Conservation (phyloP, 345 rosid genomes). For the Sonneratia alba region DNA sequence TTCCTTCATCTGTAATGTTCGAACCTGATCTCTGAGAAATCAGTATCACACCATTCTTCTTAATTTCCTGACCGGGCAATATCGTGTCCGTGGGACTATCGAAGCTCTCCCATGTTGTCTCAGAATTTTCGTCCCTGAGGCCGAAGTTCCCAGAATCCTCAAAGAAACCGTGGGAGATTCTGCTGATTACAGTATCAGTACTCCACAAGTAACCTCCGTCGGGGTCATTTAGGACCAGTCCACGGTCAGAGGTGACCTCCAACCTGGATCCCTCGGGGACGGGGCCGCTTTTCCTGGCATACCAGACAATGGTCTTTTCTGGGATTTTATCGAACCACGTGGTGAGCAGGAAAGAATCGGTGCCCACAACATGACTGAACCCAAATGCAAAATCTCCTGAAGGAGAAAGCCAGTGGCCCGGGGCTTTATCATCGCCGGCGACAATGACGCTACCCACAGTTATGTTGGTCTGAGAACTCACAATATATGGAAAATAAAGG, state of each 20-base stretch:
- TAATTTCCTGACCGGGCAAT: slow-evolving; percentile 16
- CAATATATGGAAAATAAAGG: slow-evolving; percentile 6
- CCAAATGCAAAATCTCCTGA: slow-evolving; percentile 25
- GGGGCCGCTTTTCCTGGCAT: not conserved
- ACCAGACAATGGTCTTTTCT: slow-evolving; percentile 17
- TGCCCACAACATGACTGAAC: slow-evolving; percentile 6
- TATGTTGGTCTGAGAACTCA: slow-evolving; percentile 6
- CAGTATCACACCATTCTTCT: not conserved
- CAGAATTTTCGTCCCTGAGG: slow-evolving; percentile 3
- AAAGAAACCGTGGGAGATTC: slow-evolving; percentile 14
- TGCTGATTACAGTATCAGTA: not conserved
- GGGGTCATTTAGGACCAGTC: slow-evolving; percentile 12
- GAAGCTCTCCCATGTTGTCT: slow-evolving; percentile 24
- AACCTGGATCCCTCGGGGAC: slow-evolving; percentile 14
- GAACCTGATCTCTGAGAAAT: slow-evolving; percentile 10
- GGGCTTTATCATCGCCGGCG: slow-evolving; percentile 9
- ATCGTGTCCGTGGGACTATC: slow-evolving; percentile 23
- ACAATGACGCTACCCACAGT: not conserved
- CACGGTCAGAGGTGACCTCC: slow-evolving; percentile 14
- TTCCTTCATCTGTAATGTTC: slow-evolving; percentile 14
- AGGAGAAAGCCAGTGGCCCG: slow-evolving; percentile 18
- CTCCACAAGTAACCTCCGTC: slow-evolving; percentile 15
- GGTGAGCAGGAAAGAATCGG: slow-evolving; percentile 17
- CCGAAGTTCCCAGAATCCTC: slow-evolving; percentile 18
- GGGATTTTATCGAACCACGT: slow-evolving; percentile 26